Evolutionary conservation across 164 flowering plant species (phyloP), one percentile per base, ranked within the genome.

Genomic region (Paratinospora sagittata): DNA sequence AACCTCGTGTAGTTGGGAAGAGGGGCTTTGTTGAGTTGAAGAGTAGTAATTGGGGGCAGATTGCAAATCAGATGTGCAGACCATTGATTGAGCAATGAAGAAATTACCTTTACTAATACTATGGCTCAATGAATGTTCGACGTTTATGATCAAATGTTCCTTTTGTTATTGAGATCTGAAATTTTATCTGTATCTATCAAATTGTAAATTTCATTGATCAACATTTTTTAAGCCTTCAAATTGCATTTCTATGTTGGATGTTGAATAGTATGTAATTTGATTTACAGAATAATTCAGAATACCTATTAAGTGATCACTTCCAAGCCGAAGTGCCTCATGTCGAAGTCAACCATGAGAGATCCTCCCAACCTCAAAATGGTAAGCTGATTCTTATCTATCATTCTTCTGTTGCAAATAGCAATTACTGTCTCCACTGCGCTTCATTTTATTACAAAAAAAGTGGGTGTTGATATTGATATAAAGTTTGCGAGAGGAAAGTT

Each of bases 281-380:
- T 76, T 71, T 77, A 77, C 89, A 86, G 89, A 72, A 58, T 60
- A 76, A 70, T 68, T 73, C 68, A 65, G 84, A 73, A 66, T 76
- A 78, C 76, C 39, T 57, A 7, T 65, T 77, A 26, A 58, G n/a
- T 65, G 62, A 76, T 55, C 66, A 57, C 14, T 34, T 43, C 3
- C 75, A 65, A 68, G 79, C 57, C 10, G 81, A 66, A 47, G 45
- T 69, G 63, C 41, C 70, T 73, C 34, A 70, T 60, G 75, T 47
- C 49, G 70, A 66, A 43, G 67, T 70, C 64, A 65, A 73, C 62
- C 39, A 73, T 67, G 77, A 70, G 41, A 74, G 70, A 34, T 61
- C 49, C 21, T 64, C 66, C 19, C 76, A 65, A 27, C 60, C 65
- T 63, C 75, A 76, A 72, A 70, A 65, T 72, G 86, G 87, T 86